phyloP scores from a whole-genome alignment of 1,284 basidiomycete genomes.

The Meira nashicola region DNA sequence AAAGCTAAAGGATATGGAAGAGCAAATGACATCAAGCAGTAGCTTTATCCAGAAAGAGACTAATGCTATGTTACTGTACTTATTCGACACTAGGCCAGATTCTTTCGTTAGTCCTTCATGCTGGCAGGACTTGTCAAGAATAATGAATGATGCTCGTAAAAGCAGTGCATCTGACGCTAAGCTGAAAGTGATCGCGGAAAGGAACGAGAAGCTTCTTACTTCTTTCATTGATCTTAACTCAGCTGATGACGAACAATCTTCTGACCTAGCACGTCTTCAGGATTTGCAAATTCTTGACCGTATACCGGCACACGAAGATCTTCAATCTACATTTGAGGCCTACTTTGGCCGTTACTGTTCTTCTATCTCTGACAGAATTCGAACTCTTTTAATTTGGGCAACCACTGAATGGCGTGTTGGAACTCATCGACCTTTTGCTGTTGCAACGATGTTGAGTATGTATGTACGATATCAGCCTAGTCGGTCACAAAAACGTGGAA shows the following conservation, averaged over 20 bases:
- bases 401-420: slow-evolving; percentile 10
- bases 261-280: background rate
- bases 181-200: background rate
- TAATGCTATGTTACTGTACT: background rate
- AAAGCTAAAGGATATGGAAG: background rate
- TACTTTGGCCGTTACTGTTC: slow-evolving; percentile 58
- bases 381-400: slow-evolving; percentile 9
- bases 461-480: background rate
- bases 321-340: background rate
- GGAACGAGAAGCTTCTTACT: background rate
- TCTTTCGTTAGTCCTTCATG: slow-evolving; percentile 59
- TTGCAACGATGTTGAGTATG: slow-evolving; percentile 38
- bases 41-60: background rate
- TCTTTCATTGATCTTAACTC: background rate
- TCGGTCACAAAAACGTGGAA: background rate
- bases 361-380: slow-evolving; percentile 64
- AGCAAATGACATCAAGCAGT: background rate
- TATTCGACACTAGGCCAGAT: background rate
- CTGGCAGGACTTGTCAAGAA: background rate
- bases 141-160: background rate
- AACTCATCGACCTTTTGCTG: slow-evolving; percentile 66
- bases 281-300: background rate
- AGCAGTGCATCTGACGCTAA: background rate
- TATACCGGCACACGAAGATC: background rate
- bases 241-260: background rate